Base-by-base conservation (phyloP, 2,329 filamentous ascomycete genomes). In the Aspergillus transmontanensis region DNA sequence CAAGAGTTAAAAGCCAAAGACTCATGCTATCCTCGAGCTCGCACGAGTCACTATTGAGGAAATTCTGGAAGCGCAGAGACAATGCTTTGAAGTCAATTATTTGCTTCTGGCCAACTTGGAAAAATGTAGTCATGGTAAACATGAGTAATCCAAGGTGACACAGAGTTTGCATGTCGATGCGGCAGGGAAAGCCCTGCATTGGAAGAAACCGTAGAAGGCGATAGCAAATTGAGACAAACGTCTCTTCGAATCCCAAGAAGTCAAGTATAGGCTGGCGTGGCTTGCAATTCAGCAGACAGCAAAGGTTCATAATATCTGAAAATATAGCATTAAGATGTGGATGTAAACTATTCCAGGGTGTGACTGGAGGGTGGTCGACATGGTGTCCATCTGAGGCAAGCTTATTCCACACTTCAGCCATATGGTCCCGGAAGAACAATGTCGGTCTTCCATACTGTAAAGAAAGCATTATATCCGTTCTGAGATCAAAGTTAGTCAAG, bases 361-460 rank as follows among this genome's bases (percentile, higher is more conserved):
- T 21, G 21, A 46, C 51, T 36, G 26, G 51, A 50, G 12, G 23
- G 41, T 48, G 12, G 39, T 61, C 23, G 30, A 61, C 11, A 28
- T 16, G 28, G 11, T 50, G 50, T 57, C 59, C 53, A 19, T n/a
- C 9, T 7, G 53, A 48, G 19, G 51, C 41, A 19, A 61, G 28
- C 28, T 23, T 61, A 26, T 50, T 50, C 41, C 39, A 57, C 14
- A 57, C 36, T 39, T 62, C 34, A 21, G 53, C 4, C 57, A 64
- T 62, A 19, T 23, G 51, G 32, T 66, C 62, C 32, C 64, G 64
- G 45, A 66, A 66, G 59, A 64, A 66, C n/a, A 58, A 51, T 10
- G 62, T 53, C 14, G 64, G 57, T 41, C 41, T 28, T 51, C 59
- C 59, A 28, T 36, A 57, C 39, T 61, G 59, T 28, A 57, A 36